phyloP scores from a whole-genome alignment of 1,284 basidiomycete genomes.

The Amylostereum areolatum region DNA sequence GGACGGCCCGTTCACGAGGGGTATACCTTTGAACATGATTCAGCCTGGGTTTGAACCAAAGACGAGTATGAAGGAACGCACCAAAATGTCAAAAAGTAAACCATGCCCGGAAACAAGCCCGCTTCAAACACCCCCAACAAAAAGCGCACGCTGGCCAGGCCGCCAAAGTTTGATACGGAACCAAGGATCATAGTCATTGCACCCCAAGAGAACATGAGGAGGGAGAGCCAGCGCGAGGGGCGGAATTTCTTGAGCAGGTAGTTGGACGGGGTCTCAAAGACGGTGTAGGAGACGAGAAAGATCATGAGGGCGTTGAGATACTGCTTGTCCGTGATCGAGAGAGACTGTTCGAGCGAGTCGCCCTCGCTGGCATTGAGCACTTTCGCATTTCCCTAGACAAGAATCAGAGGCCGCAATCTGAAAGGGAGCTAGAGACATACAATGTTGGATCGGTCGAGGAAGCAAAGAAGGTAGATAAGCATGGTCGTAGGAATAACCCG shows the following conservation, averaged over 20 bases:
- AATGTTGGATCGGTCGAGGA: constrained; percentile 32
- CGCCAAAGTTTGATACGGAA: constrained; percentile 26
- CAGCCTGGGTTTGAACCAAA: no score
- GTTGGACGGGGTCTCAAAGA: constrained; percentile 34
- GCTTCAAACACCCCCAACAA: constrained; percentile 25
- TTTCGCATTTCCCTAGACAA: constrained; percentile 28
- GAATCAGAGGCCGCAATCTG: no score
- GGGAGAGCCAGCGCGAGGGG: constrained; percentile 27
- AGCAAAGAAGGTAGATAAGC: constrained; percentile 31
- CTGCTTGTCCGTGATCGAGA: constrained; percentile 24
- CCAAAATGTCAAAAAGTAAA: constrained; percentile 30
- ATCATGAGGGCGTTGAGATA: constrained; percentile 33
- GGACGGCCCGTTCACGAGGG: constrained; percentile 32
- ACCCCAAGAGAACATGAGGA: constrained; percentile 36
- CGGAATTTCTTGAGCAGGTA: constrained; percentile 36
- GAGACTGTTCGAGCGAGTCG: constrained; percentile 25
- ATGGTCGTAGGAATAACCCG: constrained; percentile 22
- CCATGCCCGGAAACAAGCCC: constrained; percentile 24
- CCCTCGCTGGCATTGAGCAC: constrained; percentile 27
- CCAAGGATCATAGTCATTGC: constrained; percentile 31
- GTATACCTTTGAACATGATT: constrained; percentile 21
- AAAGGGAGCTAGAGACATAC: constrained; percentile 14
- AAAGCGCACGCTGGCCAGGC: constrained; percentile 22
- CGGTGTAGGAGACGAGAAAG: constrained; percentile 29
- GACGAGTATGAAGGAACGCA: no score